Percentiles rank a stretch among this genome's conserved stretches.
Conservation (phyloP, 345 rosid genomes). For the Salix brachista region DNA sequence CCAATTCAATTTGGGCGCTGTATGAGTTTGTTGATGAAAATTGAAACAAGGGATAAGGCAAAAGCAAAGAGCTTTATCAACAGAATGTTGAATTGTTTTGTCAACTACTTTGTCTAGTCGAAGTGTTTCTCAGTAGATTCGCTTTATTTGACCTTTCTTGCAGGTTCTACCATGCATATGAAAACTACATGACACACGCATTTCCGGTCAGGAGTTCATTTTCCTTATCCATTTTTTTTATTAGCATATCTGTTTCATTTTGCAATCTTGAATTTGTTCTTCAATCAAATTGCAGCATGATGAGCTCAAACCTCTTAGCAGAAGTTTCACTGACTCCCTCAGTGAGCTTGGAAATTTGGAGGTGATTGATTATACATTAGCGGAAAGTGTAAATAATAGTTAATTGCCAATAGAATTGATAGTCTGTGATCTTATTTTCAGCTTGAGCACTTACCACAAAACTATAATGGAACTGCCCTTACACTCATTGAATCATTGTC, state of each 20-base stretch:
- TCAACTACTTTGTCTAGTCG: neutral
- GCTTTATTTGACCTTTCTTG: neutral
- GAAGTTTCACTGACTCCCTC: constrained; percentile 83
- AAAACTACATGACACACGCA: constrained; percentile 79
- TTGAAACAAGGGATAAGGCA: neutral
- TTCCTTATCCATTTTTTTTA: constrained; percentile 4
- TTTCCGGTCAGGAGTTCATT: constrained; percentile 65
- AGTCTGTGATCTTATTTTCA: constrained; percentile 38
- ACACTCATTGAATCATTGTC: constrained; percentile 87
- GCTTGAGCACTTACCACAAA: constrained; percentile 85
- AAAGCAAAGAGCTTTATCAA: neutral
- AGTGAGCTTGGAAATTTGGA: constrained; percentile 92
- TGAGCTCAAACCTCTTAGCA: constrained; percentile 85
- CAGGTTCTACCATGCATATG: constrained; percentile 97
- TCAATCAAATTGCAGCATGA: constrained; percentile 57
- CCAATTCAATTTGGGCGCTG: neutral
- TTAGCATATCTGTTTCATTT: neutral
- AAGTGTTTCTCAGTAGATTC: neutral
- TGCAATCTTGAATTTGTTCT: constrained; percentile 5
- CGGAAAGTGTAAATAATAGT: neutral
- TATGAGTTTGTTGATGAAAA: neutral
- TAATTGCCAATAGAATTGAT: neutral
- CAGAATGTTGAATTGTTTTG: neutral
- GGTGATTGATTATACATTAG: constrained; percentile 31
- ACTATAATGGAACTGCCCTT: constrained; percentile 88